These are phyloP conservation scores for Tetramitus jugosus DNA, from an alignment of 208 protist genomes.

Conservation along the genomic window DNA sequence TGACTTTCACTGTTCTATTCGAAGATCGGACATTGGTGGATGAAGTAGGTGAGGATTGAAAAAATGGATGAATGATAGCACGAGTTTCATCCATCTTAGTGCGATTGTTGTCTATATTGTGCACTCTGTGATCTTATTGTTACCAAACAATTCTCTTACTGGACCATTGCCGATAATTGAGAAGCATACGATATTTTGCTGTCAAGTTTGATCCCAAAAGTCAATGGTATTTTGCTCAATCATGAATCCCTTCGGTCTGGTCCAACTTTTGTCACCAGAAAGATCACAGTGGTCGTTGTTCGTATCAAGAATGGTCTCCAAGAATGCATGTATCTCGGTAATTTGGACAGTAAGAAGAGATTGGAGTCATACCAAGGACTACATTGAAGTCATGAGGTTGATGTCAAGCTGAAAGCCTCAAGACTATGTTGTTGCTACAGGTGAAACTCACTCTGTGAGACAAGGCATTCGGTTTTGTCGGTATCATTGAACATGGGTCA, in stretches of 20 bases:
- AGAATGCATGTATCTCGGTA: slow-evolving; percentile 69
- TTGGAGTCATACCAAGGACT: slow-evolving; percentile 86
- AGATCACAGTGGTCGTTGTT: slow-evolving; percentile 83
- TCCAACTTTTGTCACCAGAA: slow-evolving; percentile 88
- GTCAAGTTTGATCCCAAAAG: too few relatives aligned
- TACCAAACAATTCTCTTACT: too few relatives aligned
- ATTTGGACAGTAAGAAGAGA: slow-evolving; percentile 80
- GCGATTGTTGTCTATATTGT: too few relatives aligned
- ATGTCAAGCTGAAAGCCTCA: slow-evolving; percentile 76
- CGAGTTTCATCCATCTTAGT: too few relatives aligned
- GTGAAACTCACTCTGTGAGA: slow-evolving; percentile 73
- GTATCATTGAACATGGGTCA: too few relatives aligned
- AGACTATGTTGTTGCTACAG: slow-evolving; percentile 83
- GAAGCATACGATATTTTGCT: slow-evolving; percentile 81
- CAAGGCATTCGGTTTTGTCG: too few relatives aligned
- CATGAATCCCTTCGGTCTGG: slow-evolving; percentile 83
- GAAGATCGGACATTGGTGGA: too few relatives aligned
- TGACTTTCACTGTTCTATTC: too few relatives aligned
- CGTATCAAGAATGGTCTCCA: slow-evolving; percentile 63
- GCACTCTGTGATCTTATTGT: too few relatives aligned
- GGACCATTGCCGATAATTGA: slow-evolving; percentile 87
- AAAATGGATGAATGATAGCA: too few relatives aligned
- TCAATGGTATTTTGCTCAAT: slow-evolving; percentile 93
- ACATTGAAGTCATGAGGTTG: slow-evolving; percentile 85
- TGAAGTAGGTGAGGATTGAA: too few relatives aligned